Percentiles rank a stretch among this genome's conserved stretches.
Evolutionary conservation across 2,329 filamentous ascomycete genomes (phyloP).

Genomic region (Epichloe amarillans): DNA sequence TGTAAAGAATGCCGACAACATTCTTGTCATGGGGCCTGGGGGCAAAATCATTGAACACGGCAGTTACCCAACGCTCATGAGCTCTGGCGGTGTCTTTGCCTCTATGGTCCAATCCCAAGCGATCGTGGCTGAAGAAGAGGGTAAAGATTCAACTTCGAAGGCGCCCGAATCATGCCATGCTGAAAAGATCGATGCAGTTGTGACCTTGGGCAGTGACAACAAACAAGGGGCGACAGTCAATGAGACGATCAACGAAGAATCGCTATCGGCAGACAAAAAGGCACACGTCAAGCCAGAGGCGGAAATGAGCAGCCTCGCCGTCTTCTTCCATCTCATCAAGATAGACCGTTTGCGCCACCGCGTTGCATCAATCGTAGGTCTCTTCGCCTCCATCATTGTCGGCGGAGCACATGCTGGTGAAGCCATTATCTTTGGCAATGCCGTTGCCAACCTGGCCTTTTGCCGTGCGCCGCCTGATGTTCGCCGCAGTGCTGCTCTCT

Average conservation of each 20-base stretch:
- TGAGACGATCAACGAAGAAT: neutral
- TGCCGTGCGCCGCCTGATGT: slow-evolving; percentile 29
- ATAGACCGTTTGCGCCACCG: neutral
- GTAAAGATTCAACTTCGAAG: neutral
- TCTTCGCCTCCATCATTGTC: slow-evolving; percentile 27
- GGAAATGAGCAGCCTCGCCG: neutral
- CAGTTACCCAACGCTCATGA: neutral
- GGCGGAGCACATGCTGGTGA: slow-evolving; percentile 40
- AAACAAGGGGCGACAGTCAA: neutral
- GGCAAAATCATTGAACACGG: slow-evolving; percentile 7
- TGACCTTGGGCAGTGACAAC: neutral
- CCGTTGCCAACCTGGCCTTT: slow-evolving; percentile 29
- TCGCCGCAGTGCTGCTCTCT: slow-evolving; percentile 29
- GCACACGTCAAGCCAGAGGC: slow-evolving; percentile 17
- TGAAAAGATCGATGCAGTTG: neutral
- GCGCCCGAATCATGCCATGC: neutral
- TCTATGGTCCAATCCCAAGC: neutral
- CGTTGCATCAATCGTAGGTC: neutral
- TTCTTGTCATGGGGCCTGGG: slow-evolving; percentile 32
- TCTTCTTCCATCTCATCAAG: neutral
- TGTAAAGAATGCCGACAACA: slow-evolving; percentile 10
- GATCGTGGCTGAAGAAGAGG: neutral
- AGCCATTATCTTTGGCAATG: slow-evolving; percentile 35
- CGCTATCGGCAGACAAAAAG: neutral
- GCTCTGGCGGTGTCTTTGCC: neutral